phyloP scores from a whole-genome alignment of 2,329 filamentous ascomycete species.

The Colletotrichum falcatum region DNA sequence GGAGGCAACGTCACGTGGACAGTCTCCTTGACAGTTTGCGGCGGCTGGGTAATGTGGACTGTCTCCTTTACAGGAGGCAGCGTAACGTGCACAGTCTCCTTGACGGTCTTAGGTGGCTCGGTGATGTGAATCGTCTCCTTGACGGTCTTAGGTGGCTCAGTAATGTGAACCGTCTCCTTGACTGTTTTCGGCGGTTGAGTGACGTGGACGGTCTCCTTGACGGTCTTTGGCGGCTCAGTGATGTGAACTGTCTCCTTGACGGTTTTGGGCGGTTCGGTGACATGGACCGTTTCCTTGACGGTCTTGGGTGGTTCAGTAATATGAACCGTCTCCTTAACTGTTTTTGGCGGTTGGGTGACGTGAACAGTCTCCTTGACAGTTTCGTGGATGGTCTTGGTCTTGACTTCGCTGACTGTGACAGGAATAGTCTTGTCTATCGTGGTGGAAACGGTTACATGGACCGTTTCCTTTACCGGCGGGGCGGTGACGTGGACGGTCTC shows the following conservation, averaged over 20 bases:
- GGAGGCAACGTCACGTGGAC: not conserved
- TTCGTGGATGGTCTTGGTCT: no score
- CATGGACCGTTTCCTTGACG: conserved; percentile 16
- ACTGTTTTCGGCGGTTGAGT: conserved; percentile 26
- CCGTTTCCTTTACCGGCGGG: conserved; percentile 6
- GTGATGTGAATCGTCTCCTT: conserved; percentile 1
- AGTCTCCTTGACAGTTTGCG: conserved; percentile 10
- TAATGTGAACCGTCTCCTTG: conserved; percentile 28
- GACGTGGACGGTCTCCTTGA: conserved; percentile 8
- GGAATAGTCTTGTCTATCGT: conserved; percentile 23
- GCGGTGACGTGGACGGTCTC: conserved; percentile 31
- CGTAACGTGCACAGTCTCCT: conserved; percentile 12
- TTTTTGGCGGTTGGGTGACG: conserved; percentile 9
- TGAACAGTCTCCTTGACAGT: conserved; percentile 32
- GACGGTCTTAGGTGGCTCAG: not conserved
- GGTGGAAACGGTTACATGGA: conserved; percentile 31
- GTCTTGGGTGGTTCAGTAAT: conserved; percentile 10
- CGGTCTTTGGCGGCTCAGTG: conserved; percentile 2
- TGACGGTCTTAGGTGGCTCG: not conserved
- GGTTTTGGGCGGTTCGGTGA: conserved; percentile 15
- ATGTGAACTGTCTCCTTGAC: conserved; percentile 15
- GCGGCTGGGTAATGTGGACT: conserved; percentile 16
- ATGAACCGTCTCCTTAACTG: conserved; percentile 11
- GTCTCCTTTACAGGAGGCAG: conserved; percentile 20
- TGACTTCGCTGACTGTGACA: conserved; percentile 23